Base-by-base conservation (phyloP, 768 basidiomycete genomes). In the Auricularia heimuer region DNA sequence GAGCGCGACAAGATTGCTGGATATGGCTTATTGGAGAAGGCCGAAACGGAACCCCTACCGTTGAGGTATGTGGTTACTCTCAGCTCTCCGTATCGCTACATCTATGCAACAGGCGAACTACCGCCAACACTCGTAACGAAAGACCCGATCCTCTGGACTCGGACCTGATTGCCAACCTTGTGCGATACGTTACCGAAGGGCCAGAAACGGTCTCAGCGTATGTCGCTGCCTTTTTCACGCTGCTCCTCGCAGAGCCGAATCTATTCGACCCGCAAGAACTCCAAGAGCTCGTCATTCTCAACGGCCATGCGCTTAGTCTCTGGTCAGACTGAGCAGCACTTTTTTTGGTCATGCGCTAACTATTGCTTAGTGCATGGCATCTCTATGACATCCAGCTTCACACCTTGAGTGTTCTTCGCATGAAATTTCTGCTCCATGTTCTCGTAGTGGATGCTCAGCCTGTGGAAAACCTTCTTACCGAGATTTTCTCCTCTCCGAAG, bases 251-350 rank as follows among this genome's bases (percentile, higher is more conserved):
- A 45, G 81, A 86, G 51, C 81, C 86, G 2, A 79, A 83, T 1
- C 80, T 83, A 47, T 71, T 91, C 64, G 86, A 88, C 68, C 71
- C 83, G 1, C 81, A 87, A 68, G 89, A 89, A 73, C 78, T 87
- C 2, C 88, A 89, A 69, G 88, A 89, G 71, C 89, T 90, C 68
- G 80, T 90, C 36, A 71, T 89, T 37, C 80, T 82, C 60, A 88
- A 89, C 67, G 85, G 82, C 12, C 73, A 74, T 51, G 71, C 83
- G 18, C 75, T 92, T n/a, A 79, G 81, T 33, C 72, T 76, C 35
- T 89, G 88, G 89, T 90, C 71, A 65, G 79, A 63, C 29, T 39
- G 42, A 42, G 7, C 12, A 7, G 6, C 12, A 44, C 62, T 36
- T 33, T 54, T 42, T 64, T 34, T 54, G 36, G 61, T 35, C 29